Percentiles rank a stretch among this genome's conserved stretches.
Conservation (phyloP, 148 eudicot species). For the Cornus kousa region DNA sequence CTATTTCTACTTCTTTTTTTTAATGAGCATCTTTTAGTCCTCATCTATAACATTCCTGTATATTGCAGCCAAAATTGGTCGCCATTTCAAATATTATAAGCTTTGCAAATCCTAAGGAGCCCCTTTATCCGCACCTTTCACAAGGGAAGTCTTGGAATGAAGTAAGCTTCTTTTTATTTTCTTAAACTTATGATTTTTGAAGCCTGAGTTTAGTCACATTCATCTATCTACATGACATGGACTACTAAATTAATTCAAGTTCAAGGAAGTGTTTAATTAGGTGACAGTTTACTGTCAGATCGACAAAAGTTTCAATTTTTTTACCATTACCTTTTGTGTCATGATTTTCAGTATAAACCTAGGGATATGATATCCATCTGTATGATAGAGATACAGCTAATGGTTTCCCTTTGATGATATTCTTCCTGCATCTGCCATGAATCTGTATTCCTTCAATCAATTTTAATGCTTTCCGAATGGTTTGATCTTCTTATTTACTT, state of each 20-base stretch:
- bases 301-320: not conserved
- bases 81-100: constrained; percentile 53
- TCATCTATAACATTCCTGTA: not conserved
- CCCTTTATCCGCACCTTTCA: constrained; percentile 83
- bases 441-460: not conserved
- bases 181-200: not conserved
- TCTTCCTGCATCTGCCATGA: not conserved
- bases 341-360: not conserved
- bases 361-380: not conserved
- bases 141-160: constrained; percentile 74
- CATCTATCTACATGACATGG: not conserved
- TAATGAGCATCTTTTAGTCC: not conserved
- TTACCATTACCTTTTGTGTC: not conserved
- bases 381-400: not conserved
- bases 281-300: not conserved
- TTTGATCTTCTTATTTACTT: not conserved
- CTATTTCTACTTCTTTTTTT: too few species aligned
- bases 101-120: constrained; percentile 80
- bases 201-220: not conserved
- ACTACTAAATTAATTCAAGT: not conserved
- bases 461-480: not conserved
- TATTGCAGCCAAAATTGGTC: constrained; percentile 63
- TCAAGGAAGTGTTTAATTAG: not conserved
- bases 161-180: constrained; percentile 37
- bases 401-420: not conserved